Conservation (phyloP, 2,329 filamentous ascomycete genomes). For the Apiospora hydei region DNA sequence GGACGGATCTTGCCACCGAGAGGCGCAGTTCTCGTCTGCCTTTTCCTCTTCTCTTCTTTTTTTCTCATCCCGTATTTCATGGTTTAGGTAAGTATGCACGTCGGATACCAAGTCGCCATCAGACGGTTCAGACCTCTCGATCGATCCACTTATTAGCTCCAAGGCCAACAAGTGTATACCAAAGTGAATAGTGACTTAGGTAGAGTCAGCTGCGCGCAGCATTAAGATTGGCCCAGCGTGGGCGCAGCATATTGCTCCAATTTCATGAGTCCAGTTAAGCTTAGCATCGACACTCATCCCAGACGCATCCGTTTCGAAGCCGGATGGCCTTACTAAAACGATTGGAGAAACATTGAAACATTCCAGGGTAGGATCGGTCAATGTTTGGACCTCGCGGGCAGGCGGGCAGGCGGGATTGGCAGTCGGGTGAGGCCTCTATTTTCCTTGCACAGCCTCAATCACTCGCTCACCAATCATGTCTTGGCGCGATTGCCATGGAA, state of each 20-base stretch:
- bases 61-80: background rate
- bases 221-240: slow-evolving; percentile 11
- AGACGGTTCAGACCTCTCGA: background rate
- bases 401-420: background rate
- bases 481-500: slow-evolving; percentile 8
- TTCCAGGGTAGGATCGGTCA: background rate
- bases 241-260: slow-evolving; percentile 17
- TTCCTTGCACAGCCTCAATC: slow-evolving; percentile 14
- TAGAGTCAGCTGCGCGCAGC: background rate
- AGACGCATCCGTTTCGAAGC: slow-evolving; percentile 9
- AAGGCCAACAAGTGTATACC: background rate
- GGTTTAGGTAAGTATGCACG: background rate
- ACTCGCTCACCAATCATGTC: background rate
- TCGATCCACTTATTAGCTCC: background rate
- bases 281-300: slow-evolving; percentile 2
- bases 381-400: slow-evolving; percentile 3
- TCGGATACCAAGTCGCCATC: background rate
- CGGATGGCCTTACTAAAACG: slow-evolving; percentile 5
- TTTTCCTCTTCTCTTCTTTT: background rate
- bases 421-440: slow-evolving; percentile 17
- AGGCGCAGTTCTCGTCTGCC: background rate
- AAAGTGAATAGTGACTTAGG: background rate
- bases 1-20: slow-evolving; percentile 8
- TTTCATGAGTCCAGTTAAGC: slow-evolving; percentile 17
- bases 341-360: slow-evolving; percentile 22